Conservation (phyloP, 2,329 filamentous ascomycete genomes). For the Alternaria atra region DNA sequence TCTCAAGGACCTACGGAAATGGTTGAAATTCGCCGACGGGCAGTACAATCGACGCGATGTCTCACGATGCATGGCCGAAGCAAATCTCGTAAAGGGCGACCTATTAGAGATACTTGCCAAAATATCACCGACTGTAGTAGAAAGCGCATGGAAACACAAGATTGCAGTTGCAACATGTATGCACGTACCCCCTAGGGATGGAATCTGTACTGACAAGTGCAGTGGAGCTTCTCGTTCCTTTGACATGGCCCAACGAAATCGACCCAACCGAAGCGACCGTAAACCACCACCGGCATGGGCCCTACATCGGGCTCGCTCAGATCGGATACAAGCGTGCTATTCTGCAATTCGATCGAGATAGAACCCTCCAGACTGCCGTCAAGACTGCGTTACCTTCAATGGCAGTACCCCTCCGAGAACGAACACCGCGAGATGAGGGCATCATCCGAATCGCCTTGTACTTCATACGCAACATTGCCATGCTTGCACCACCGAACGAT, state of each 20-base stretch:
- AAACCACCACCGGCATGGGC: conserved; percentile 91
- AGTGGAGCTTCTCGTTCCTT: conserved; percentile 87
- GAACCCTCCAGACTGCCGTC: conserved; percentile 81
- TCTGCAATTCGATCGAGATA: conserved; percentile 80
- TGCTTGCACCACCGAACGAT: conserved; percentile 78
- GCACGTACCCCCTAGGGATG: conserved; percentile 14
- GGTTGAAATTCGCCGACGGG: conserved; percentile 94
- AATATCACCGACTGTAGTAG: conserved; percentile 73
- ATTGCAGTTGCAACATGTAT: conserved; percentile 79
- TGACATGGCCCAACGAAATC: conserved; percentile 92
- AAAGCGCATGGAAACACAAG: conserved; percentile 79
- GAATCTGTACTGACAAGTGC: conserved; percentile 26
- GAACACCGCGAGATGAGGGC: conserved; percentile 82
- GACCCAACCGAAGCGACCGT: conserved; percentile 83
- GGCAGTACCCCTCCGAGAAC: conserved; percentile 77
- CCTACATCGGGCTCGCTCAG: conserved; percentile 87
- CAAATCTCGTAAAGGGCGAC: conserved; percentile 90
- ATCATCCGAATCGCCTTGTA: conserved; percentile 92
- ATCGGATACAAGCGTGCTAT: conserved; percentile 88
- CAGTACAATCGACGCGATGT: conserved; percentile 95
- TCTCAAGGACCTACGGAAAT: conserved; percentile 91
- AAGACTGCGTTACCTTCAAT: conserved; percentile 86
- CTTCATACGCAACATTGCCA: conserved; percentile 86
- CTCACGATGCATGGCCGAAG: conserved; percentile 88
- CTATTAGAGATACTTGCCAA: conserved; percentile 85